Base-by-base conservation (phyloP, 306 rosid genomes). In the Trifolium subterraneum region DNA sequence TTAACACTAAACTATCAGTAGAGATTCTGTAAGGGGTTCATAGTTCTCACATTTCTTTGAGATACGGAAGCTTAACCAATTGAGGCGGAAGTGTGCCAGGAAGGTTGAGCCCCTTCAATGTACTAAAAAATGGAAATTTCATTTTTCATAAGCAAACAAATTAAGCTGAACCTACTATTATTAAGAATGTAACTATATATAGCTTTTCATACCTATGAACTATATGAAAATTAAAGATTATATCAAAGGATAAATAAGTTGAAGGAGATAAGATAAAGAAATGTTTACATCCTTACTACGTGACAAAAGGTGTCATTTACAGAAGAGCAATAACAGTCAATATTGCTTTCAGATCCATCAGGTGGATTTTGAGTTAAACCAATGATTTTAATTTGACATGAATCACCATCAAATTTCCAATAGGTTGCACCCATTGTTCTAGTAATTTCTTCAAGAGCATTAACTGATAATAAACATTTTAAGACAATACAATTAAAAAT, bases 71-170 rank as follows among this genome's bases (percentile, higher is more conserved):
- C 67, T 87, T 91, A 81, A 84, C 85, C 82, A 93, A 79, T 68
- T 91, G 92, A 79, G 91, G 85, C 59, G 98, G 97, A 82, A 93
- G 98, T 72, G 70, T 22, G 47, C 98, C 96, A 14, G 94, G 92
- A 74, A 89, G 89, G 78, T 68, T 88, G 74, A 52, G 61, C 52
- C 78, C 15, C 85, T 87, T 91, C 75, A 93, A 79, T 1, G 0
- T 16, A 74, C 98, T 93, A n/a, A 54, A 74, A 62, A 77, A 70
- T 70, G 61, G 55, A 25, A 70, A 77, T 52, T 52, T 29, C 22
- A 31, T 6, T 18, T 16, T 78, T 16, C 16, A 10, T 22, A 38
- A 10, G 41, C 18, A 64, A 41, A 47, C 9, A 64, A 41, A 39
- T 45, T 31, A 74, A 47, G 55, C 39, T 44, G 70, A 31, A 48